phyloP scores from a whole-genome alignment of 164 flowering plant genomes.

The Malania oleifera region DNA sequence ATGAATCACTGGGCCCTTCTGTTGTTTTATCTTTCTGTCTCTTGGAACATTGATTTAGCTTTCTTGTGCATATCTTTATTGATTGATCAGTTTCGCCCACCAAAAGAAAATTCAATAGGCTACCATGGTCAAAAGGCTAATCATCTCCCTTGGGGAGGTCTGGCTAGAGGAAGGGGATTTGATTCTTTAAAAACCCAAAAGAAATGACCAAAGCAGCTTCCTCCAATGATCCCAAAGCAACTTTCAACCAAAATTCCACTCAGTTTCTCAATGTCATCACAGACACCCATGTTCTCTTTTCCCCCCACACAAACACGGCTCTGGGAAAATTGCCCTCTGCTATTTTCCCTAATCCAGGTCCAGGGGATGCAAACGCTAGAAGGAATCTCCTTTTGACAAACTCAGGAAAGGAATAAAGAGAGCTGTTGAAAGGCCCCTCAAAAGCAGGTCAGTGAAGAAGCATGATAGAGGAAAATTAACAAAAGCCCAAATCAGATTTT shows the following conservation, averaged over 20 bases:
- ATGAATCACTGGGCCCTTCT: constrained; percentile 14
- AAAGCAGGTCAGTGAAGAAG: too few relatives aligned
- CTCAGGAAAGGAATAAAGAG: too few relatives aligned
- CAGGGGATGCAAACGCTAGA: too few relatives aligned
- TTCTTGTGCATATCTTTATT: background rate
- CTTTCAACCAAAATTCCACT: constrained; percentile 2
- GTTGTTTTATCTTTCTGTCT: constrained; percentile 1
- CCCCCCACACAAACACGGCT: too few relatives aligned
- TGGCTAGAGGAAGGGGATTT: background rate
- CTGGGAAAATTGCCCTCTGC: too few relatives aligned
- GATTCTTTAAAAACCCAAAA: constrained; percentile 8
- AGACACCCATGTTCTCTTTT: background rate
- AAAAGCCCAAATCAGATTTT: too few relatives aligned
- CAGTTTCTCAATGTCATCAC: background rate
- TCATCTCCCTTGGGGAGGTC: constrained; percentile 12
- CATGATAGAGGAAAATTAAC: too few relatives aligned
- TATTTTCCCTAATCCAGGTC: too few relatives aligned
- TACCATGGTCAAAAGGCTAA: constrained; percentile 17
- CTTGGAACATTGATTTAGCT: constrained; percentile 1
- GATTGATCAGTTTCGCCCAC: background rate
- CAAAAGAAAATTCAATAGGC: background rate
- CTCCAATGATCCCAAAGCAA: constrained; percentile 1
- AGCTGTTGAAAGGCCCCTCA: too few relatives aligned
- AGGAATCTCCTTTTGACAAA: too few relatives aligned
- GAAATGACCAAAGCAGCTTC: background rate